Percentiles rank a stretch among this genome's conserved stretches.
Evolutionary conservation across 345 rosid species (phyloP).

Genomic region (Citrus reticulata): DNA sequence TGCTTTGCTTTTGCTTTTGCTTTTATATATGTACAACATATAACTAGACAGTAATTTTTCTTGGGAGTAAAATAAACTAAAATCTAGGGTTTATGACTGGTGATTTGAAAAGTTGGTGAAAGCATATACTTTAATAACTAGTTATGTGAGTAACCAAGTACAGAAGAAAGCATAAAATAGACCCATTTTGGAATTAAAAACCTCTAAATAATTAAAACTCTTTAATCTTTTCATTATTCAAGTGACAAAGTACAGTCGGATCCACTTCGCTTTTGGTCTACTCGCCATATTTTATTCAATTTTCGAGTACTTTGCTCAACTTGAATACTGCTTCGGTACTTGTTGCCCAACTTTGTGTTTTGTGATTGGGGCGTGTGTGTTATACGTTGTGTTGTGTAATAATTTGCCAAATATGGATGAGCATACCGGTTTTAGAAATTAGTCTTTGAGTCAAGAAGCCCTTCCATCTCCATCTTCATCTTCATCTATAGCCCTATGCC

Average conservation of each 20-base stretch:
- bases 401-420: constrained; percentile 42
- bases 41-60: not conserved
- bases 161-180: not conserved
- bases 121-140: constrained; percentile 3
- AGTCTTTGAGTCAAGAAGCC: not conserved
- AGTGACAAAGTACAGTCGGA: not conserved
- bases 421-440: constrained; percentile 30
- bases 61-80: not conserved
- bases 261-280: not conserved
- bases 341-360: not conserved
- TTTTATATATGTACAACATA: no score
- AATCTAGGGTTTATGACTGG: not conserved
- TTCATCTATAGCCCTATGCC: not conserved
- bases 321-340: not conserved
- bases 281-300: not conserved
- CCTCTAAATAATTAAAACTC: no score
- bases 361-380: not conserved
- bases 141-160: constrained; percentile 13
- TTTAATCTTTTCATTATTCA: not conserved
- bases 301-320: not conserved
- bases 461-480: not conserved
- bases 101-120: constrained; percentile 11
- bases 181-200: not conserved
- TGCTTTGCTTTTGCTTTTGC: not conserved
- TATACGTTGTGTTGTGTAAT: not conserved